These are phyloP conservation scores for Tetrahymena thermophila DNA, from an alignment of 73 alveolate genomes.

Conservation along the genomic window DNA sequence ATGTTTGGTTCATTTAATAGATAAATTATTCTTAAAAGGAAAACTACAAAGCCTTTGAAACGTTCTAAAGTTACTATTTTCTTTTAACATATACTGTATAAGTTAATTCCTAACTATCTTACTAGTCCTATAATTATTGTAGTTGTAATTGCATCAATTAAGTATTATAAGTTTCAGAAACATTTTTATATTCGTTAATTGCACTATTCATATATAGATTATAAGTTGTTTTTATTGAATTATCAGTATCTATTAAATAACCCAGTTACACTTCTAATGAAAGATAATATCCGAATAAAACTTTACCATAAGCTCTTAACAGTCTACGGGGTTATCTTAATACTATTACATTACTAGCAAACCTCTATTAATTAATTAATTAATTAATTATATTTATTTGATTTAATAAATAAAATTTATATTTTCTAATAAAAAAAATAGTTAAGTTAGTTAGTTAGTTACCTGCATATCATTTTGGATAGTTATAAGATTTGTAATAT, in stretches of 20 bases:
- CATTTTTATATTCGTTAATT: not conserved
- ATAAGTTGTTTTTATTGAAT: not conserved
- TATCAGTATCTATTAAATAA: not conserved
- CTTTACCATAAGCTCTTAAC: not conserved
- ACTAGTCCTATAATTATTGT: too few relatives aligned
- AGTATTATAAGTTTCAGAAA: not conserved
- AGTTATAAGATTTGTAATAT: not conserved
- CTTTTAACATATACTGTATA: not conserved
- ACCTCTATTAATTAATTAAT: not conserved
- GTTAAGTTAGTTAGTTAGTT: not conserved
- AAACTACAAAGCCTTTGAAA: not conserved
- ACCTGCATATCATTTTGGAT: not conserved
- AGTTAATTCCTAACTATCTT: not conserved
- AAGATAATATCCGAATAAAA: not conserved
- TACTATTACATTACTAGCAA: not conserved
- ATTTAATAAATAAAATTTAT: not conserved
- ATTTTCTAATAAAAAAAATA: not conserved
- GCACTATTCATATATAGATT: not conserved
- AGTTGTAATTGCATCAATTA: not conserved
- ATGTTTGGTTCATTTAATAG: not conserved
- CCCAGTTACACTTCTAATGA: not conserved
- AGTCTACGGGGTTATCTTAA: not conserved
- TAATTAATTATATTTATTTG: not conserved
- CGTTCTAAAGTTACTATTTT: too few relatives aligned
- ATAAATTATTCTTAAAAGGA: not conserved